Base-by-base conservation (phyloP, 2,329 filamentous ascomycete genomes). In the Trichoderma endophyticum region DNA sequence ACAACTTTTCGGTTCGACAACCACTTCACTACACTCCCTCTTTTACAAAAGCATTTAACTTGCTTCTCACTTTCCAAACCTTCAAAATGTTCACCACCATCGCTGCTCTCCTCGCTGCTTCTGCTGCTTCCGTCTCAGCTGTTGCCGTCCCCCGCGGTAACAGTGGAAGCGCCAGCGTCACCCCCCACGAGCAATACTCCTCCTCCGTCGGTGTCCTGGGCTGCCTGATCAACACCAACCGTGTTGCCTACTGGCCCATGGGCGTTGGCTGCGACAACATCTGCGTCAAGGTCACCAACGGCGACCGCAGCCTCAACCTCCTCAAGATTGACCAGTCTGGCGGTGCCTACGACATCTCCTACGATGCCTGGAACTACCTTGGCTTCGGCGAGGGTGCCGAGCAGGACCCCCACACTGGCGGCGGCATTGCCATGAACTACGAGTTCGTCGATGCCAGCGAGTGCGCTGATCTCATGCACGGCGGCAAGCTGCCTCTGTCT, bases 331-430 rank as follows among this genome's bases (percentile, higher is more conserved):
- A 90, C 82, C 79, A 82, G 71, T 89, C 87, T 0, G 83, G 81
- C 56, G 87, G 87, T 63, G 88, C 88, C 68, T 79, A 88, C 78
- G 88, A 90, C 79, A 85, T 90, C 81, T 85, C 82, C 71, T 90
- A 90, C 82, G 88, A 90, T 74, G 87, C 88, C 66, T 90, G 87
- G 70, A 89, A 88, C 82, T 86, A 87, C 77, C 86, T 90, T 56
- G 80, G 80, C 75, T 86, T 83, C 36, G 88, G 88, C 73, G 77
- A 83, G 73, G 82, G 82, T 14, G 88, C 87, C 43, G 81, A 79
- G 7, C 77, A 82, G n/a, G 77, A 82, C 68, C 87, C 87, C 15
- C 80, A 82, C 3, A 73, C 77, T 30, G 87, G 87, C 72, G 88
- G 88, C 65, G 84, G 85, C 66, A 81, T 88, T 54, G 75, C 80